Conservation (phyloP, 768 basidiomycete species). For the Agaricus bisporus region DNA sequence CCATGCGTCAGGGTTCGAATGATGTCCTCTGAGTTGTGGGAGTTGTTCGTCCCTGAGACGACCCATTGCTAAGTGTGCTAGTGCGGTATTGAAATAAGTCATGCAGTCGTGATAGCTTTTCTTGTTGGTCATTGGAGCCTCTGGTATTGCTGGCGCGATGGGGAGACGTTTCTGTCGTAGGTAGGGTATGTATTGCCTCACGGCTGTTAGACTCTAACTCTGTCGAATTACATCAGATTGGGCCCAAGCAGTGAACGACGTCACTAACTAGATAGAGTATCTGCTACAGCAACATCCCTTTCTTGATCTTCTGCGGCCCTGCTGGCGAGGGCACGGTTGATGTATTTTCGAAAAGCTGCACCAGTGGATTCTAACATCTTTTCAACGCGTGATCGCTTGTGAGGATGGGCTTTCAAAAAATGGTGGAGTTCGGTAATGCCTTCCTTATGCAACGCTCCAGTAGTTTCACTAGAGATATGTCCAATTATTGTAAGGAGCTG, state of each 20-base stretch:
- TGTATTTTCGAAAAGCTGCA: slow-evolving; percentile 86
- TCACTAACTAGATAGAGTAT: slow-evolving; percentile 71
- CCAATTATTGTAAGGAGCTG: slow-evolving; percentile 78
- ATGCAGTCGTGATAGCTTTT: slow-evolving; percentile 69
- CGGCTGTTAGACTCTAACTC: slow-evolving; percentile 59
- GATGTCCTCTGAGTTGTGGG: slow-evolving; percentile 25
- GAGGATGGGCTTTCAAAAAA: slow-evolving; percentile 86
- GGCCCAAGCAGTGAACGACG: background rate
- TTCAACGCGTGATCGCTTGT: slow-evolving; percentile 76
- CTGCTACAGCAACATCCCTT: slow-evolving; percentile 73
- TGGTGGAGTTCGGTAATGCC: slow-evolving; percentile 93
- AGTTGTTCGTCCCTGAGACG: slow-evolving; percentile 29
- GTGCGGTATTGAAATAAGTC: slow-evolving; percentile 81
- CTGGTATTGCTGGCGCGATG: slow-evolving; percentile 13
- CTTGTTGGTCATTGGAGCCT: slow-evolving; percentile 41
- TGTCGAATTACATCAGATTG: slow-evolving; percentile 21
- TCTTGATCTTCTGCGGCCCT: slow-evolving; percentile 86
- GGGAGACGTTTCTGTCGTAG: slow-evolving; percentile 20
- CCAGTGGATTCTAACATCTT: slow-evolving; percentile 87
- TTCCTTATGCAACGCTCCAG: slow-evolving; percentile 86
- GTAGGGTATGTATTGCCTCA: slow-evolving; percentile 27
- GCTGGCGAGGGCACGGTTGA: slow-evolving; percentile 80
- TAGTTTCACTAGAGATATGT: slow-evolving; percentile 84
- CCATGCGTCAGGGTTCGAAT: slow-evolving; percentile 19
- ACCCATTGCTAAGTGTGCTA: slow-evolving; percentile 49